Conservation (phyloP, 495 filamentous ascomycete genomes). For the Penicillium macrosclerotiorum region DNA sequence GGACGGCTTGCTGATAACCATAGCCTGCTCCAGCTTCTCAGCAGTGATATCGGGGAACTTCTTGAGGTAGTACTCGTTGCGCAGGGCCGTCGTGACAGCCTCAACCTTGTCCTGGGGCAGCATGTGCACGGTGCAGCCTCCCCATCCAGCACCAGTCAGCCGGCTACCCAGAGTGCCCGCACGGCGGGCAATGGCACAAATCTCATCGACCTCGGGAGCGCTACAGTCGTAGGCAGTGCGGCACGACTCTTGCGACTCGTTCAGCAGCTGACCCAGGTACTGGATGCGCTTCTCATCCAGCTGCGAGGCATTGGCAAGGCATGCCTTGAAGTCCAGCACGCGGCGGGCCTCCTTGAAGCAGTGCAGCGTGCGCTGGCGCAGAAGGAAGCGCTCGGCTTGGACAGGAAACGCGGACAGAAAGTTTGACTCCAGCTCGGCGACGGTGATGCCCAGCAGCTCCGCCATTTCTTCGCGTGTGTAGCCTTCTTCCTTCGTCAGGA, state of each 20-base stretch:
- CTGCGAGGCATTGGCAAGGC: constrained; percentile 55
- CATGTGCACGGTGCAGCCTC: constrained; percentile 92
- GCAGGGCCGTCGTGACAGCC: constrained; percentile 72
- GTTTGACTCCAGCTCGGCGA: constrained; percentile 65
- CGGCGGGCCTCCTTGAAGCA: constrained; percentile 87
- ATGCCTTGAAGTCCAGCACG: constrained; percentile 74
- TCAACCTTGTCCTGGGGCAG: constrained; percentile 83
- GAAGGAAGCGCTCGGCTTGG: constrained; percentile 81
- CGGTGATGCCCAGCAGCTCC: constrained; percentile 63
- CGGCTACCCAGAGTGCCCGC: constrained; percentile 83
- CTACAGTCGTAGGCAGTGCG: constrained; percentile 84
- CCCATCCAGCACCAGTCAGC: constrained; percentile 94
- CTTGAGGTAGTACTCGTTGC: constrained; percentile 75
- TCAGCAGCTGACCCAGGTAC: constrained; percentile 79
- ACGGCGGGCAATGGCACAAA: constrained; percentile 73
- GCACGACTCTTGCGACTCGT: constrained; percentile 85
- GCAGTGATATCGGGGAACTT: constrained; percentile 67
- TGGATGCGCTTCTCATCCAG: constrained; percentile 61
- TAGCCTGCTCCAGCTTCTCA: constrained; percentile 72
- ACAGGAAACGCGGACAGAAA: constrained; percentile 86
- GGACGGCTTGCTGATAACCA: constrained; percentile 84
- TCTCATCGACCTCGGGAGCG: constrained; percentile 82
- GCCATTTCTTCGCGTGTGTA: constrained; percentile 89
- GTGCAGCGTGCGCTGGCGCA: constrained; percentile 82
- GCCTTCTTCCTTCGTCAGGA: constrained; percentile 69